These are phyloP conservation scores for Lactarius evosmus DNA, from an alignment of 768 basidiomycete genomes.

Conservation along the genomic window DNA sequence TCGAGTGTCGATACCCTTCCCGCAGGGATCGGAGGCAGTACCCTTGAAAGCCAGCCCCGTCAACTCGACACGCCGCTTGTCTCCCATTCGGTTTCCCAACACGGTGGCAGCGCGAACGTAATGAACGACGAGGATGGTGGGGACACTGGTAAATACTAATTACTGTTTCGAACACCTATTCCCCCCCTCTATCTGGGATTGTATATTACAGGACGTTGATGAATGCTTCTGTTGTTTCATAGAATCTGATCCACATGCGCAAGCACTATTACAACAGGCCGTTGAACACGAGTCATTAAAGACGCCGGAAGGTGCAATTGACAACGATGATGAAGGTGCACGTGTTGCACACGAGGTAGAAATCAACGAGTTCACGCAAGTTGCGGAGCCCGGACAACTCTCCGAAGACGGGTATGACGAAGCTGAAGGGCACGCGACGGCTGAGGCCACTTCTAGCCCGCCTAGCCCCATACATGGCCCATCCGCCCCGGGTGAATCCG, in stretches of 20 bases:
- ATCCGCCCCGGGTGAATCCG: slow-evolving; percentile 5
- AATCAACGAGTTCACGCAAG: background rate
- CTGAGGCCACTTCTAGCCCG: slow-evolving; percentile 10
- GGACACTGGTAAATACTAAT: slow-evolving; percentile 46
- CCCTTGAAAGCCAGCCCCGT: slow-evolving; percentile 28
- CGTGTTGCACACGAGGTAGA: slow-evolving; percentile 24
- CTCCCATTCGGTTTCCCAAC: slow-evolving; percentile 15
- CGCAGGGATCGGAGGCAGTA: slow-evolving; percentile 10
- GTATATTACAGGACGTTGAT: slow-evolving; percentile 22
- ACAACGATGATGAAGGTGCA: slow-evolving; percentile 19
- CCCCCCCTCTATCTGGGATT: slow-evolving; percentile 27
- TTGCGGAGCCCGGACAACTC: background rate
- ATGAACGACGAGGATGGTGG: slow-evolving; percentile 27
- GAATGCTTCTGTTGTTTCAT: slow-evolving; percentile 26
- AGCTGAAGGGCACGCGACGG: slow-evolving; percentile 10
- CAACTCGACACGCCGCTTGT: slow-evolving; percentile 1
- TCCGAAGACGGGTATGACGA: slow-evolving; percentile 5
- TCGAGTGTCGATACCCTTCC: background rate
- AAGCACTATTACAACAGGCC: slow-evolving; percentile 17
- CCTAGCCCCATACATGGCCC: slow-evolving; percentile 1
- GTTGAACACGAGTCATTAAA: slow-evolving; percentile 1
- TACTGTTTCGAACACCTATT: slow-evolving; percentile 29
- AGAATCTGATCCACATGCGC: slow-evolving; percentile 24
- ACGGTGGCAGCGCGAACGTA: slow-evolving; percentile 25
- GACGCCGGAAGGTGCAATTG: background rate